Percentiles rank a stretch among this genome's conserved stretches.
Evolutionary conservation across 2,329 filamentous ascomycete species (phyloP).

Genomic region (Colletotrichum spinosum): DNA sequence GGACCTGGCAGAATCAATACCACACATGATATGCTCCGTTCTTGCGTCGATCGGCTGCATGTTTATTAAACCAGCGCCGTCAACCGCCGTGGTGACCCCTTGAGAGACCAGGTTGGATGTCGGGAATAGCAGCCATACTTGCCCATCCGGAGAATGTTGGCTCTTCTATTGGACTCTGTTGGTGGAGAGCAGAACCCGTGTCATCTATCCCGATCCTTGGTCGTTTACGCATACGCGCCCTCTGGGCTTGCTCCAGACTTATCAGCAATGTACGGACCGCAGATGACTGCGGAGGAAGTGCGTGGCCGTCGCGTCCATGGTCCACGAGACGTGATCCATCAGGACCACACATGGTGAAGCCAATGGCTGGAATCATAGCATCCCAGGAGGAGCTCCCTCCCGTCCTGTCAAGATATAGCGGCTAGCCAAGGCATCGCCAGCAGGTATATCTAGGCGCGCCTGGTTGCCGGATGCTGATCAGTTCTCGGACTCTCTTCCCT

Average conservation of each 20-base stretch:
- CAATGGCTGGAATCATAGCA: too few species aligned
- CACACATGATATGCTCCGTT: constrained; percentile 28
- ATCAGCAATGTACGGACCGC: too few species aligned
- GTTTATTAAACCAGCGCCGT: constrained; percentile 30
- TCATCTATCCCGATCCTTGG: constrained; percentile 22
- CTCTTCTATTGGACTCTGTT: constrained; percentile 7
- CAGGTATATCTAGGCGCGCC: constrained; percentile 18
- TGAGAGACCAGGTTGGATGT: not conserved
- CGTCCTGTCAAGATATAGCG: too few species aligned
- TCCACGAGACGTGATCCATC: too few species aligned
- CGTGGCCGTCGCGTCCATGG: too few species aligned
- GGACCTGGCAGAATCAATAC: constrained; percentile 26
- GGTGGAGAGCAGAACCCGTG: constrained; percentile 24
- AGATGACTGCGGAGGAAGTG: too few species aligned
- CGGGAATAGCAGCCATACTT: constrained; percentile 18
- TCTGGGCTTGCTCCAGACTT: not conserved
- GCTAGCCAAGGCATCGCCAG: too few species aligned
- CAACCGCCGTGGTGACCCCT: constrained; percentile 10
- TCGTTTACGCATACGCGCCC: constrained; percentile 32
- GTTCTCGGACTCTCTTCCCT: constrained; percentile 4
- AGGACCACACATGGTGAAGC: too few species aligned
- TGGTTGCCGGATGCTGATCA: not conserved
- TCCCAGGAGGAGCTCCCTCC: too few species aligned
- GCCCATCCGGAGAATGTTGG: constrained; percentile 23
- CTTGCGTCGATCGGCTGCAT: constrained; percentile 26